Base-by-base conservation (phyloP, 169 alveolate species). In the Plasmodium berghei region DNA sequence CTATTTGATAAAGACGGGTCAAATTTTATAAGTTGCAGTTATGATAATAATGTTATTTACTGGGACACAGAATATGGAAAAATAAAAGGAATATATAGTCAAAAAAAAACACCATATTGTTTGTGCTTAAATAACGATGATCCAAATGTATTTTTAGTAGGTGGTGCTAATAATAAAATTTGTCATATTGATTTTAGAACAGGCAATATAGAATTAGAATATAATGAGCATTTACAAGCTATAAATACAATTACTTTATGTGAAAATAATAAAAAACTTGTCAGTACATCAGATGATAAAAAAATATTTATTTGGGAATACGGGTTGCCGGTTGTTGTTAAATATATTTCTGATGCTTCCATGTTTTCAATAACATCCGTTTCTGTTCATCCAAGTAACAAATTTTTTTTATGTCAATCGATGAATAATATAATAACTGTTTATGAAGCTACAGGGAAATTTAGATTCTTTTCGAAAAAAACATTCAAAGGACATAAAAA, bases 61-160 rank as follows among this genome's bases (percentile, higher is more conserved):
- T 98, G 99, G 99, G 99, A 98, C 90, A 97, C 99, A 1, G 99
- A 98, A 94, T 97, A 98, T 67, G 99, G 99, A 2, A 97, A 98
- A 95, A 96, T 96, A 9, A 93, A 95, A 56, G 93, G 98, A 80
- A 95, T 97, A 24, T 96, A 96, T 83, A 92, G 93, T 52, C 95
- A 95, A 66, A 96, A 96, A 63, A 96, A 96, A 72, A 95, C 97
- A 5, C 99, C 99, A 26, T 97, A 96, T 91, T 96, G 99, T 72
- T 96, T 97, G 34, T 94, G 97, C 67, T 94, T 97, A 52, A 95
- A 97, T 91, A 99, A 98, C n/a, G 86, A 72, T 3, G 97, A 96
- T 63, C 96, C 96, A 63, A 96, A 95, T 28, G 92, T 96, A 22
- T 96, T 98, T 88, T 80, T 98, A 14, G 98, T 97, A 10, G 99